Base-by-base conservation (phyloP, 345 rosid species). In the Hibiscus tridactylites region DNA sequence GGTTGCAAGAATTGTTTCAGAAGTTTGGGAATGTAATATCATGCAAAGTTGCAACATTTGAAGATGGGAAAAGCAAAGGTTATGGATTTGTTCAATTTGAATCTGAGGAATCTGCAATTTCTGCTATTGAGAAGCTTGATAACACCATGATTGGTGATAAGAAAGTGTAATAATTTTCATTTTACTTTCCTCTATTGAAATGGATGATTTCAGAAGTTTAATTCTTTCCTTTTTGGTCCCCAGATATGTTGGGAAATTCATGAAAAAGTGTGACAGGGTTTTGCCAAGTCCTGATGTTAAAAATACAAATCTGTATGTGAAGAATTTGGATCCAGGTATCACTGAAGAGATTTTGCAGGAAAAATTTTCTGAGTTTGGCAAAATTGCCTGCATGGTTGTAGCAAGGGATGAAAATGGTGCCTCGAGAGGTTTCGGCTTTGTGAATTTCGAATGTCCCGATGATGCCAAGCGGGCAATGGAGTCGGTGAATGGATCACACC, bases 11-110 rank as follows among this genome's bases (percentile, higher is more conserved):
- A 62, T 39, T 90, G 77, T 90, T 87, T 74, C 66, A 74, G 65
- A 74, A 80, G 72, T 88, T 80, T 81, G 93, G 91, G 24, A 74
- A 79, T 56, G 79, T 87, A 57, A 19, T 84, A 13, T 91, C 93
- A 8, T 88, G 90, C 79, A 87, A 91, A 82, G 87, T 89, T 61
- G 92, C 79, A 3, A 78, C 75, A 16, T 76, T 53, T 73, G 88
- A 85, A n/a, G 92, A 86, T 78, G 91, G 83, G 44, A 91, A 83
- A 79, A 89, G 89, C 58, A 87, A 82, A 50, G 91, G 97, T 1
- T 78, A 82, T 74, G 96, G 96, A 52, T 89, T 88, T 80, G 88
- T 88, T 31, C 96, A 91, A 29, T 88, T 79, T 79, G 90, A 85
- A 61, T 44, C 74, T 0, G 81, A 81, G 37, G 90, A 83, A 17